These are phyloP conservation scores for Ophiosphaerella korrae DNA, from an alignment of 2,329 filamentous ascomycete genomes.

Conservation along the genomic window DNA sequence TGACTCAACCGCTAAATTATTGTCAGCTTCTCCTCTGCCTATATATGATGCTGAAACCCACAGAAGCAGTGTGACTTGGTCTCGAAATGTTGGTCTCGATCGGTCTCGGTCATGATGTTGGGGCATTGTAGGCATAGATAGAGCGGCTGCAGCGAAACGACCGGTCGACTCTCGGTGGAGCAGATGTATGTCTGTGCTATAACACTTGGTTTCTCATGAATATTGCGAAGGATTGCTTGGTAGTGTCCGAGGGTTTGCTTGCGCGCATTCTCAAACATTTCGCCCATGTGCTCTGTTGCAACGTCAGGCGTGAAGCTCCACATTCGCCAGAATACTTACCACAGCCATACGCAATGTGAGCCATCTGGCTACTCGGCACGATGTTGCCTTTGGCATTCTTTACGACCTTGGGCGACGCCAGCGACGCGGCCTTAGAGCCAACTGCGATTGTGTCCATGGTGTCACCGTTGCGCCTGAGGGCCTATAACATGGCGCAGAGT, in stretches of 20 bases:
- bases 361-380: conserved; percentile 46
- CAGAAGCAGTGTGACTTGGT: conserved; percentile 76
- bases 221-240: conserved; percentile 70
- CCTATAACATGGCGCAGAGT: conserved; percentile 26
- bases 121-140: conserved; percentile 73
- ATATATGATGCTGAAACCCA: conserved; percentile 48
- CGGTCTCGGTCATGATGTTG: conserved; percentile 68
- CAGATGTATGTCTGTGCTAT: conserved; percentile 67
- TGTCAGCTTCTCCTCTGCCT: conserved; percentile 19
- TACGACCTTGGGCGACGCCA: conserved; percentile 51
- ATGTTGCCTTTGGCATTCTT: conserved; percentile 51
- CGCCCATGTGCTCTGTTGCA: conserved; percentile 70
- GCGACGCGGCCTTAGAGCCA: conserved; percentile 46
- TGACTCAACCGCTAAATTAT: conserved; percentile 73
- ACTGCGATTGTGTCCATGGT: conserved; percentile 49
- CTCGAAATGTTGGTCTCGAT: conserved; percentile 68
- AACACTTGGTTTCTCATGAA: conserved; percentile 70
- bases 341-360: conserved; percentile 51
- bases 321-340: conserved; percentile 32
- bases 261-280: conserved; percentile 69
- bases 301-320: conserved; percentile 21
- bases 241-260: conserved; percentile 74
- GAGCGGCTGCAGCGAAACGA: conserved; percentile 55
- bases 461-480: conserved; percentile 2
- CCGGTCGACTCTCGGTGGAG: conserved; percentile 58